These are phyloP conservation scores for Skeletonema marinoi DNA, from an alignment of 108 stramenopile species.

Conservation along the genomic window DNA sequence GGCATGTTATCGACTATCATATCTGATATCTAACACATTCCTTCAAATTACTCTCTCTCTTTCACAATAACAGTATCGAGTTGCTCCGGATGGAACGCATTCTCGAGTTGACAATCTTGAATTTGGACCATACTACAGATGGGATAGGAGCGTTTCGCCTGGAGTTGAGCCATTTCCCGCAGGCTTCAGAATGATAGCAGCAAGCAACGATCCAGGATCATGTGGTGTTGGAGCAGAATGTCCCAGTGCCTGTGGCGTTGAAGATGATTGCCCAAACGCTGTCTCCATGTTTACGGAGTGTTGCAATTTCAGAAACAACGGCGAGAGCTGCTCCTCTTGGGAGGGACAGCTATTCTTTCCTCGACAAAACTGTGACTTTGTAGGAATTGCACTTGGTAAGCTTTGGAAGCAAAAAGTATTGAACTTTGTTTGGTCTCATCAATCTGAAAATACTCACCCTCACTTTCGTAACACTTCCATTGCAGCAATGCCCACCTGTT, in stretches of 20 bases:
- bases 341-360: slow-evolving; percentile 14
- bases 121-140: slow-evolving; percentile 27
- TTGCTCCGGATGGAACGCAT: neutral
- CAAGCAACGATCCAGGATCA: neutral
- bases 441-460: too few relatives aligned
- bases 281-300: slow-evolving; percentile 27
- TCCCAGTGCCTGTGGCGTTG: neutral
- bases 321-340: slow-evolving; percentile 13
- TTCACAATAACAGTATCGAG: neutral
- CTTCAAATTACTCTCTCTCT: neutral
- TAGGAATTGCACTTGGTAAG: neutral
- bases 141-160: slow-evolving; percentile 27
- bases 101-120: slow-evolving; percentile 4
- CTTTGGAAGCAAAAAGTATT: too few relatives aligned
- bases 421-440: too few relatives aligned
- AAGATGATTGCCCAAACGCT: neutral
- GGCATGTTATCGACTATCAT: neutral
- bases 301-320: slow-evolving; percentile 10
- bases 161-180: slow-evolving; percentile 28
- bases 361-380: neutral
- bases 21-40: neutral
- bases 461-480: too few relatives aligned
- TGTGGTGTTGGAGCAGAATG: slow-evolving; percentile 4
- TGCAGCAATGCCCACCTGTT: slow-evolving; percentile 37
- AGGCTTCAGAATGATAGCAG: slow-evolving; percentile 39